A percentile compares a stretch with the other conserved stretches of the same genome.
Evolutionary conservation across 163 green algal genomes (phyloP).

Genomic region (Scenedesmus sp.): DNA sequence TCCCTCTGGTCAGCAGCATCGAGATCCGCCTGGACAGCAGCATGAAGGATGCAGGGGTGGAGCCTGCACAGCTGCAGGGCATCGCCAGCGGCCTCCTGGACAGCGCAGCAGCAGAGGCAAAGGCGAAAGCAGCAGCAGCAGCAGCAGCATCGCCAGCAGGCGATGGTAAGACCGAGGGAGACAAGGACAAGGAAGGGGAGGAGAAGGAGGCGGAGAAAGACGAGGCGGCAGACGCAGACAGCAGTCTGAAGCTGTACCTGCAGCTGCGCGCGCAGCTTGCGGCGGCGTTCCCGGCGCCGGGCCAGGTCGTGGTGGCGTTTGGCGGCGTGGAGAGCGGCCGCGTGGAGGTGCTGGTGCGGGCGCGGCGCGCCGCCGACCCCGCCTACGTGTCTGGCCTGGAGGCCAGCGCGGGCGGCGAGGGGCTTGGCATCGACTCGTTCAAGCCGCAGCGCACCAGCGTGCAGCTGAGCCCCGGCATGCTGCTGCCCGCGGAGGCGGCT

Average conservation of each 20-base stretch:
- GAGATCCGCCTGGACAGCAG: slow-evolving; percentile 76
- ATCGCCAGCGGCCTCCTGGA: slow-evolving; percentile 15
- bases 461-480: slow-evolving; percentile 74
- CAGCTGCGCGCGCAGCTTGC: slow-evolving; percentile 23
- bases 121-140: slow-evolving; percentile 37
- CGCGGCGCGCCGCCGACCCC: slow-evolving; percentile 52
- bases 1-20: slow-evolving; percentile 73
- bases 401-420: slow-evolving; percentile 71
- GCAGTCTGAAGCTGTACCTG: slow-evolving; percentile 38
- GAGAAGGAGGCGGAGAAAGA: slow-evolving; percentile 7
- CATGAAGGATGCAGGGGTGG: slow-evolving; percentile 51
- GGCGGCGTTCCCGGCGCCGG: slow-evolving; percentile 12
- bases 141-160: not conserved
- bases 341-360: slow-evolving; percentile 66
- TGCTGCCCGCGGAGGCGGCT: slow-evolving; percentile 66
- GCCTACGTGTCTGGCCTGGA: slow-evolving; percentile 78
- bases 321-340: slow-evolving; percentile 71
- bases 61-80: not conserved
- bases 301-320: slow-evolving; percentile 62
- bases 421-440: slow-evolving; percentile 85
- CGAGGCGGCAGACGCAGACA: not conserved
- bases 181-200: not conserved
- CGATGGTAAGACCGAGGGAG: not conserved
- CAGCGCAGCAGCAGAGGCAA: slow-evolving; percentile 27
- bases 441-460: slow-evolving; percentile 59